Base-by-base conservation (phyloP, 768 basidiomycete genomes). In the Tulasnella sp. region DNA sequence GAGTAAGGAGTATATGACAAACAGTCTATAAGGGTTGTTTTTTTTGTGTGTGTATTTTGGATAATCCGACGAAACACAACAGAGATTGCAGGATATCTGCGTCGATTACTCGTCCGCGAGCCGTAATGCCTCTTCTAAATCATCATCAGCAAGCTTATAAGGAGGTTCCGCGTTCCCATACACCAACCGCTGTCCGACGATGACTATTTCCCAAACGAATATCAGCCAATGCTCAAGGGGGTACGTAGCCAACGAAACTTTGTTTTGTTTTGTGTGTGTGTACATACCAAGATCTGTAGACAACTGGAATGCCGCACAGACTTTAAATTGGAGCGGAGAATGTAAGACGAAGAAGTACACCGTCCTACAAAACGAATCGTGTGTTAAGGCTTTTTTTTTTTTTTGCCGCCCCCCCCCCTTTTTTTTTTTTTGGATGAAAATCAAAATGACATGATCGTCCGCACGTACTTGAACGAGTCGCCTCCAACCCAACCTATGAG, bases 401-500 rank as follows among this genome's bases (percentile, higher is more conserved):
- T n/a, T n/a, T n/a, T n/a, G n/a, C n/a, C n/a, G n/a, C n/a, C n/a
- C n/a, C n/a, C n/a, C n/a, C n/a, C n/a, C n/a, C n/a, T n/a, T n/a
- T n/a, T n/a, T n/a, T n/a, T n/a, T n/a, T n/a, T n/a, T n/a, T n/a
- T n/a, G n/a, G n/a, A n/a, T n/a, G n/a, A n/a, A n/a, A n/a, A n/a
- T n/a, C n/a, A n/a, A n/a, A n/a, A n/a, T n/a, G n/a, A n/a, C n/a
- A n/a, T n/a, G n/a, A 29, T 17, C 17, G 25, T 22, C 15, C 34
- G 27, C 21, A 15, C 76, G 62, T 65, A 88, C 89, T 92, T 92
- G 79, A 87, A 91, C 17, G 80, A 70, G 70, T 92, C 89, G 63
- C 89, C 89, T 60, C 84, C 87, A 48, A 80, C 72, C 89, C 89
- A 91, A 29, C 89, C 89, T 34, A 89, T 66, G 50, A 92, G 70